Evolutionary conservation across 2,329 filamentous ascomycete genomes (phyloP).

Genomic region (Apiospora saccharicola): DNA sequence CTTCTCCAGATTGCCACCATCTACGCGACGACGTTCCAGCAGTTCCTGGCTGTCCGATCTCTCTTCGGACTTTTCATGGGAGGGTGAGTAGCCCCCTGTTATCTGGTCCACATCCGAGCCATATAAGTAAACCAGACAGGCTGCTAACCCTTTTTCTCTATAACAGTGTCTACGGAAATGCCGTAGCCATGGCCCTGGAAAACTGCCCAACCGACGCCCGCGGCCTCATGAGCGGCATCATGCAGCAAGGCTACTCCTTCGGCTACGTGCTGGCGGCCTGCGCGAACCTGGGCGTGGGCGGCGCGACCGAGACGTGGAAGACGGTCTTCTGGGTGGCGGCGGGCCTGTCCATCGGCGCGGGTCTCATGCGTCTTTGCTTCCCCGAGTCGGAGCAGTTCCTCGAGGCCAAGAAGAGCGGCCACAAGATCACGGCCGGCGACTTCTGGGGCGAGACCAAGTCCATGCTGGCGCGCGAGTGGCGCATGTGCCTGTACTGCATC

Average conservation of each 20-base stretch:
- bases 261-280: constrained; percentile 82
- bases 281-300: constrained; percentile 77
- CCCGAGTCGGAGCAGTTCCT: constrained; percentile 80
- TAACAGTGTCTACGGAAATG: constrained; percentile 75
- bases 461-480: constrained; percentile 77
- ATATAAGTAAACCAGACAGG: too few relatives aligned
- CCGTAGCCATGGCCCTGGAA: constrained; percentile 79
- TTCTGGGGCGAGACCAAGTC: constrained; percentile 75
- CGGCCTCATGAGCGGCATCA: constrained; percentile 81
- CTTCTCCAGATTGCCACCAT: constrained; percentile 77
- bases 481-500: constrained; percentile 78
- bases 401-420: constrained; percentile 69
- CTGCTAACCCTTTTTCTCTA: not conserved
- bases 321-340: constrained; percentile 78
- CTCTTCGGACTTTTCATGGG: constrained; percentile 84
- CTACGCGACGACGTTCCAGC: constrained; percentile 73
- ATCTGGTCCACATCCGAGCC: too few relatives aligned
- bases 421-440: constrained; percentile 54
- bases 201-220: constrained; percentile 74
- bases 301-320: constrained; percentile 70
- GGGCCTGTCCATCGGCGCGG: constrained; percentile 72
- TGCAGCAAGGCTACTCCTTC: constrained; percentile 83
- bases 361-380: constrained; percentile 71
- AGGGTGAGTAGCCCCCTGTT: constrained; percentile 43
- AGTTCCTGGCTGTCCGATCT: constrained; percentile 77